phyloP scores from a whole-genome alignment of 2,329 filamentous ascomycete genomes.

The Hymenoscyphus scutula region DNA sequence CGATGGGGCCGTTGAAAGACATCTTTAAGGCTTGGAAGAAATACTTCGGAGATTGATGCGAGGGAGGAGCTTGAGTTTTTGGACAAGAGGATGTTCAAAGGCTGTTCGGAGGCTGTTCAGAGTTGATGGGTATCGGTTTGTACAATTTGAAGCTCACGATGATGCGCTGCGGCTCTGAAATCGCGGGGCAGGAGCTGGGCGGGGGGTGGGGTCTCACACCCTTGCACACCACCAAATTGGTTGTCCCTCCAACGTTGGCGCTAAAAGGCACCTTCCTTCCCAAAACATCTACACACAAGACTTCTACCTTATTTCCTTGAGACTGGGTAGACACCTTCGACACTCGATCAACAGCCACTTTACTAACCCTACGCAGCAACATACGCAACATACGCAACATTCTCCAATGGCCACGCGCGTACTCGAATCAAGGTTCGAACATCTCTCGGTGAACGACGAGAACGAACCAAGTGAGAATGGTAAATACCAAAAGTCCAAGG shows the following conservation, averaged over 20 bases:
- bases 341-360: conserved; percentile 9
- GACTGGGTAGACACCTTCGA: neutral
- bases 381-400: too few species aligned
- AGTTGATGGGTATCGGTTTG: neutral
- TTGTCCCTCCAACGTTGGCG: neutral
- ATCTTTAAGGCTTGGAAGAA: conserved; percentile 19
- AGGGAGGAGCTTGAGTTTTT: neutral
- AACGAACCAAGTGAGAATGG: conserved; percentile 62
- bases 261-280: neutral
- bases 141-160: neutral
- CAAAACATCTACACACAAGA: neutral
- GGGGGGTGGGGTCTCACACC: too few species aligned
- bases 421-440: conserved; percentile 85
- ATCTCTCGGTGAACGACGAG: conserved; percentile 85
- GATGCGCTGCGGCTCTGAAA: conserved; percentile 2
- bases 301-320: neutral
- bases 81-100: too few species aligned
- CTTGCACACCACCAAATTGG: neutral
- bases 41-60: neutral
- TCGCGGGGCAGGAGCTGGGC: conserved; percentile 7
- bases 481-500: conserved; percentile 75
- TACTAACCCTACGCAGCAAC: conserved; percentile 23
- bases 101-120: too few species aligned
- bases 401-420: conserved; percentile 66
- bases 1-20: conserved; percentile 36